Evolutionary conservation across 176 grass and related monocot genomes (phyloP), one percentile per base, ranked within the genome.

Genomic region (Rhipidocladum racemiflorum): DNA sequence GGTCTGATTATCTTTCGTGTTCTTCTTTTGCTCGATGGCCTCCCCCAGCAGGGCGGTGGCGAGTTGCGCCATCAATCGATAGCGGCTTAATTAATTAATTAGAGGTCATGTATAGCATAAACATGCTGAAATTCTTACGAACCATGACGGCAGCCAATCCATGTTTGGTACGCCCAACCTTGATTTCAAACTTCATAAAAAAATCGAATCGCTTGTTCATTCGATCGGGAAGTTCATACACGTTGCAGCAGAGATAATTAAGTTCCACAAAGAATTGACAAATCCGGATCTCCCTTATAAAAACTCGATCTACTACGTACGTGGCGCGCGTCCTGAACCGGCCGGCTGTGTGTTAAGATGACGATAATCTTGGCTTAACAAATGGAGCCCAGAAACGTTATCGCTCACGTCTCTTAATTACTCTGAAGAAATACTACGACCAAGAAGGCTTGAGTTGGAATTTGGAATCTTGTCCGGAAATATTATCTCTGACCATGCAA

Each of bases 391-490:
- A 20, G 17, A 48, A 48, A 70, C 53, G 42, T 39, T 51, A 20
- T 46, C 59, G 77, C 20, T 57, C 24, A 65, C 54, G 20, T 24
- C 3, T 28, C 9, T 61, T 27, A n/a, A n/a, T n/a, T n/a, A 17
- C 56, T 39, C 18, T 29, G 34, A 40, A 45, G 39, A 1, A 21
- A 14, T 59, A 18, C n/a, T 84, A 48, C 48, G 32, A 70, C 53
- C 51, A 45, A 69, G 50, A 48, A 44, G 34, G 34, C 36, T 40
- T 75, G 61, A 46, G 20, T 20, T 44, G 21, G 63, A 44, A 14
- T 1, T 17, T 87, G 85, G 78, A 81, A 49, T 56, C 36, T 82
- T 82, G 32, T 7, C 30, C 9, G 53, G 56, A 4, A 76, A 34
- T 8, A 25, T 61, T 23, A 49, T 68, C 28, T 18, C 14, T 34